phyloP scores from a whole-genome alignment of 345 rosid species.

The Anacardium occidentale region DNA sequence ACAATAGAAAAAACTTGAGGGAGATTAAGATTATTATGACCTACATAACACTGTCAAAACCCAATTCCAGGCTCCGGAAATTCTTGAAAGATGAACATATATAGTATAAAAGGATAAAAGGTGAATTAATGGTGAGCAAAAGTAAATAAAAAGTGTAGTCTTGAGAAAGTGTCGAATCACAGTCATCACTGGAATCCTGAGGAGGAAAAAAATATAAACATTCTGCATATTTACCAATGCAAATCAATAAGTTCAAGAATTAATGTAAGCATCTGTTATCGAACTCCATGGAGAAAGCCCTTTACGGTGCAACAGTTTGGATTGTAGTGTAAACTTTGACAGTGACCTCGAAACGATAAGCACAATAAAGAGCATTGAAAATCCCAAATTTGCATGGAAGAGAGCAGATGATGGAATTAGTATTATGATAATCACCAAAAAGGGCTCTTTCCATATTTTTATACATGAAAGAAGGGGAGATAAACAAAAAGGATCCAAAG shows the following conservation, averaged over 20 bases:
- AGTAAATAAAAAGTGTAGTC: no score
- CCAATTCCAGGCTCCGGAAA: no score
- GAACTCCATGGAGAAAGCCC: no score
- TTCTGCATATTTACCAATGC: neutral
- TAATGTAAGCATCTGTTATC: no score
- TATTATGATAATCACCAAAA: neutral
- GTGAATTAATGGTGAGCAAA: no score
- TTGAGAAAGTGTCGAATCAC: no score
- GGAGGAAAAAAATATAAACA: neutral
- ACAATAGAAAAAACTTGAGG: no score
- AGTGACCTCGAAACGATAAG: slow-evolving; percentile 3
- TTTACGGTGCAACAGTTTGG: neutral
- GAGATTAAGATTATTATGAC: no score
- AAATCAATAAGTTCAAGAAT: neutral
- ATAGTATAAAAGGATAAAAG: no score
- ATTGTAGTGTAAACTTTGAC: slow-evolving; percentile 7
- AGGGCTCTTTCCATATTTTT: slow-evolving; percentile 11
- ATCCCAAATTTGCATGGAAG: slow-evolving; percentile 9
- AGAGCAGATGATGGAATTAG: slow-evolving; percentile 11
- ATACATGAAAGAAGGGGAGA: slow-evolving; percentile 5
- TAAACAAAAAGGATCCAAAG: slow-evolving; percentile 39
- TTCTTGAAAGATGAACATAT: no score
- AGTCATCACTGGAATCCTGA: no score
- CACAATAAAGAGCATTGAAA: slow-evolving; percentile 15
- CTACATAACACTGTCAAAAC: no score